Evolutionary conservation across 129 eudicot genomes (phyloP).

Genomic region (Calendula officinalis): DNA sequence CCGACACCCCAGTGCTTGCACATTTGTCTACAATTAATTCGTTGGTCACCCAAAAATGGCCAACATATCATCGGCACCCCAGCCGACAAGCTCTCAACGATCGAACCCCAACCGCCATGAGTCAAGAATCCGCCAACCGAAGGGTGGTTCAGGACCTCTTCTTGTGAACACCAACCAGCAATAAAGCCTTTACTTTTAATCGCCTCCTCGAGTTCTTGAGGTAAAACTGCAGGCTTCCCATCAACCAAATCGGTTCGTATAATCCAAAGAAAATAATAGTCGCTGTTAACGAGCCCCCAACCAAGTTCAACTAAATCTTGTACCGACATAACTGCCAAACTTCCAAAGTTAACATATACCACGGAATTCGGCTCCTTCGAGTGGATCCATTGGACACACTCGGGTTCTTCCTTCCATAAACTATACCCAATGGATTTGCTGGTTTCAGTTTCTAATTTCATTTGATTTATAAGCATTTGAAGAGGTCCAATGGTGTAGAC

Average conservation of each 20-base stretch:
- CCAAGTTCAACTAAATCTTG: conserved; percentile 1
- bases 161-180: conserved; percentile 29
- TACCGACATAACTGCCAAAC: conserved; percentile 12
- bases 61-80: conserved; percentile 38
- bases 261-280: conserved; percentile 23
- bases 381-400: conserved; percentile 27
- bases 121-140: conserved; percentile 32
- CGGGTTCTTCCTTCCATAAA: conserved; percentile 34
- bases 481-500: conserved; percentile 51
- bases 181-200: conserved; percentile 8
- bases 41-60: conserved; percentile 28
- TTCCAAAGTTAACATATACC: background rate
- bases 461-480: conserved; percentile 29
- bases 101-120: conserved; percentile 30
- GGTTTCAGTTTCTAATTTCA: conserved; percentile 9
- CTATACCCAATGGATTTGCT: conserved; percentile 14
- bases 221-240: conserved; percentile 13
- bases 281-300: conserved; percentile 9
- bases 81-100: conserved; percentile 34
- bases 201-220: conserved; percentile 19
- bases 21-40: conserved; percentile 21
- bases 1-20: background rate
- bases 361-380: background rate
- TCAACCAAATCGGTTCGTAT: conserved; percentile 22
- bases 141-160: conserved; percentile 16